Percentiles rank a stretch among this genome's conserved stretches.
These are phyloP conservation scores for Coriolopsis trogii DNA, from an alignment of 1,284 basidiomycete species.

Conservation along the genomic window DNA sequence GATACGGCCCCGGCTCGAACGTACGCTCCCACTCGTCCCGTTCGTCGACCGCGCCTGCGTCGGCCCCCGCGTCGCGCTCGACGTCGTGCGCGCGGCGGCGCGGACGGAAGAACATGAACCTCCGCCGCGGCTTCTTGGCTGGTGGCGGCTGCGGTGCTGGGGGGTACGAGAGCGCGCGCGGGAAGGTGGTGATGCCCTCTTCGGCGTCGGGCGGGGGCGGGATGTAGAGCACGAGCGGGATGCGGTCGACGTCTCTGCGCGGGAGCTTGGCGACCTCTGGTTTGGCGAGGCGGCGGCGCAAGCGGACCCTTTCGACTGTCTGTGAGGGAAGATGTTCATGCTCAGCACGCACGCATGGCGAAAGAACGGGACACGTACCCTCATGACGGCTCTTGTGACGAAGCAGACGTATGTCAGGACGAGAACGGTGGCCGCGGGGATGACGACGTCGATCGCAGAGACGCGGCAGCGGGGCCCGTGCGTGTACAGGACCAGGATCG, in stretches of 20 bases:
- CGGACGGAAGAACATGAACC: conserved; percentile 47
- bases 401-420: conserved; percentile 58
- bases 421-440: neutral
- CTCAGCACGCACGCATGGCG: neutral
- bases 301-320: conserved; percentile 68
- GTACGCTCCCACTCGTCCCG: conserved; percentile 42
- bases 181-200: conserved; percentile 41
- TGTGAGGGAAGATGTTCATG: neutral
- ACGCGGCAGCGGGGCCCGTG: conserved; percentile 65
- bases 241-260: conserved; percentile 64
- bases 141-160: conserved; percentile 39
- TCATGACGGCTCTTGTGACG: conserved; percentile 67
- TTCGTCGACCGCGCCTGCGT: conserved; percentile 29
- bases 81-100: conserved; percentile 17
- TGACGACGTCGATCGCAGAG: conserved; percentile 38
- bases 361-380: conserved; percentile 53
- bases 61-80: conserved; percentile 7
- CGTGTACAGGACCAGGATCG: conserved; percentile 70
- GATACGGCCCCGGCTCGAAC: conserved; percentile 49
- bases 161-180: conserved; percentile 37
- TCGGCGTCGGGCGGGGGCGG: conserved; percentile 60
- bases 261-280: conserved; percentile 49
- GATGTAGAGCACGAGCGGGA: conserved; percentile 79
- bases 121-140: conserved; percentile 46
- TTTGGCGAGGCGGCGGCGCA: conserved; percentile 64